Base-by-base conservation (phyloP, 805 yeast species). In the Priceomyces fermenticarens region DNA sequence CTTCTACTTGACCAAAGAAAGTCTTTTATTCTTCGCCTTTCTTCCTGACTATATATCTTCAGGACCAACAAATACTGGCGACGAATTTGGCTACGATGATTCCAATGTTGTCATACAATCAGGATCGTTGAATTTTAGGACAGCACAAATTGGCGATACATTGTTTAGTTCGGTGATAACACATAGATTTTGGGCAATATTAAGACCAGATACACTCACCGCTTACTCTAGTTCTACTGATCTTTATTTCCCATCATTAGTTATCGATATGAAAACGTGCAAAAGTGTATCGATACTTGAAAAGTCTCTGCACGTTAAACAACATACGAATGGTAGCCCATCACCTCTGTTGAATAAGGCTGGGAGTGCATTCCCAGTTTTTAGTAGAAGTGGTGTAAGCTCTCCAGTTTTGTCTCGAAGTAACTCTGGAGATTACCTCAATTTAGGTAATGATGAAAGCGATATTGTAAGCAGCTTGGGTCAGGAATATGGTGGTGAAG, bases 211-310 rank as follows among this genome's bases (percentile, higher is more conserved):
- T 35, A 75, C 88, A 0, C 70, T 91, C 12, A 74, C 87, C 2
- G 70, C 87, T 30, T 89, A 84, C 58, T 65, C 77, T 7, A 77
- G 77, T 6, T 76, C 96, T 1, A 81, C 88, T 0, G 95, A 89
- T 43, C 63, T 84, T n/a, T 88, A 89, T 60, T 89, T 88, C 63
- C 97, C 98, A 0, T 67, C 71, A 7, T 64, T 85, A 29, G 83
- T 88, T 0, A 79, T 91, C 29, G 93, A 88, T 57, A 65, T 91
- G 45, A 70, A 80, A 33, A 68, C 74, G 8, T 87, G 90, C 3
- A 54, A 76, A 7, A 63, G 75, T 29, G 88, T 84, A 0, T 89
- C 81, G 41, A 62, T 81, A 0, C 47, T 67, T 8, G 63, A 63
- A 1, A 59, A 62, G 15, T 25, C 32, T 13, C 25, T 28, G 11